Conservation (phyloP, 2,329 filamentous ascomycete species). For the Aspergillus costaricaensis region DNA sequence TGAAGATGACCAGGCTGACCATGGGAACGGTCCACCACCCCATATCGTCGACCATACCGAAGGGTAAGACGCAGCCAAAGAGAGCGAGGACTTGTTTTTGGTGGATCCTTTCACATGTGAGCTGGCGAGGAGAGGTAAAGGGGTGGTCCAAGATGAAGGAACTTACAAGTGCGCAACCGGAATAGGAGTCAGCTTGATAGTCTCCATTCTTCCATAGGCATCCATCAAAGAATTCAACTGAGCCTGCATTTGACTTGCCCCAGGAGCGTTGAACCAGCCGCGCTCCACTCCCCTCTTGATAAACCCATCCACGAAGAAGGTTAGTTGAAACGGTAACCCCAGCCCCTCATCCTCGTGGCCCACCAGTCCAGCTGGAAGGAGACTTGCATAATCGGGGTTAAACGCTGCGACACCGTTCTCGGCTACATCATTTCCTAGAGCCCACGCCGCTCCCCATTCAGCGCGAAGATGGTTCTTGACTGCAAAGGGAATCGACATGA, state of each 20-base stretch:
- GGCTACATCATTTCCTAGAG: slow-evolving; percentile 33
- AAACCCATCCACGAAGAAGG: slow-evolving; percentile 61
- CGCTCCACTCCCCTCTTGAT: slow-evolving; percentile 58
- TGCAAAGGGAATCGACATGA: slow-evolving; percentile 64
- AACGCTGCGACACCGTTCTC: slow-evolving; percentile 33
- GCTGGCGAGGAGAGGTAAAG: background rate
- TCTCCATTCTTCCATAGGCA: slow-evolving; percentile 66
- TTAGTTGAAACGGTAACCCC: slow-evolving; percentile 61
- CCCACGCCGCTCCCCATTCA: slow-evolving; percentile 58
- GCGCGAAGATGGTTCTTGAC: slow-evolving; percentile 66
- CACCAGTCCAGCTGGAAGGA: slow-evolving; percentile 54
- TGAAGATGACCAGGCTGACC: slow-evolving; percentile 62
- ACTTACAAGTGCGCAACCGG: slow-evolving; percentile 60
- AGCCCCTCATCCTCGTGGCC: slow-evolving; percentile 62
- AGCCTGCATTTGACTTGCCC: slow-evolving; percentile 59
- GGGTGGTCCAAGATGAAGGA: background rate
- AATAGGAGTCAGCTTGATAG: slow-evolving; percentile 64
- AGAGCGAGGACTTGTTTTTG: slow-evolving; percentile 65
- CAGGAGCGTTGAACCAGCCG: slow-evolving; percentile 62
- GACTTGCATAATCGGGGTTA: slow-evolving; percentile 53
- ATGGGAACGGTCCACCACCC: slow-evolving; percentile 64
- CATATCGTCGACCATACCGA: slow-evolving; percentile 64
- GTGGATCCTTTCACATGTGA: slow-evolving; percentile 52
- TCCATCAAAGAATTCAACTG: slow-evolving; percentile 60
- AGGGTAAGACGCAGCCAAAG: slow-evolving; percentile 62